phyloP scores from a whole-genome alignment of 352 stramenopile species.

The Phytopythium cucurbitacearum region DNA sequence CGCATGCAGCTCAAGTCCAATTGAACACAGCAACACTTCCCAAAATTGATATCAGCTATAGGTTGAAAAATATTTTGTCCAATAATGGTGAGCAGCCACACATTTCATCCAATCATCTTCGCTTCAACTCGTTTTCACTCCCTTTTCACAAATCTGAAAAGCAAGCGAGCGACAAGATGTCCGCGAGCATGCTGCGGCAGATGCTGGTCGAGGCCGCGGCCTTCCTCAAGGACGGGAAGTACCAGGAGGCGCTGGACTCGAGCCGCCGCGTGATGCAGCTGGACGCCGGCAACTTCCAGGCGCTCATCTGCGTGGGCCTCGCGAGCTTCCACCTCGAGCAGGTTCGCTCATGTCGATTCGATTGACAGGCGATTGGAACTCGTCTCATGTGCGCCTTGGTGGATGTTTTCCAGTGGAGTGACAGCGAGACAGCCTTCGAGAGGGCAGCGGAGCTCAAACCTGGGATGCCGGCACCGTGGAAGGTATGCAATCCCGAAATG shows the following conservation, averaged over 20 bases:
- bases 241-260: conserved; percentile 62
- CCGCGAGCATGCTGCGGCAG: conserved; percentile 59
- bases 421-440: conserved; percentile 62
- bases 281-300: conserved; percentile 77
- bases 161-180: conserved; percentile 25
- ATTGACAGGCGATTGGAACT: background rate
- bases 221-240: conserved; percentile 70
- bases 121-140: too few species aligned
- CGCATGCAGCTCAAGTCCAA: too few species aligned
- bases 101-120: too few species aligned
- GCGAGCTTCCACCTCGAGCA: conserved; percentile 70
- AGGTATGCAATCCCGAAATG: conserved; percentile 29
- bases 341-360: conserved; percentile 17
- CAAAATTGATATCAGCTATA: too few species aligned
- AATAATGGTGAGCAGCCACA: too few species aligned
- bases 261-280: conserved; percentile 74
- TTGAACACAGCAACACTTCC: too few species aligned
- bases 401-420: conserved; percentile 40
- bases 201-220: conserved; percentile 74
- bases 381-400: background rate
- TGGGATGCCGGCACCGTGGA: conserved; percentile 72
- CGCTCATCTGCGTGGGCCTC: conserved; percentile 76
- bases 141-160: background rate
- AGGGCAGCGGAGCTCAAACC: conserved; percentile 67
- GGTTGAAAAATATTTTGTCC: too few species aligned